Base-by-base conservation (phyloP, 352 stramenopile species). In the Blastocystis sp. region DNA sequence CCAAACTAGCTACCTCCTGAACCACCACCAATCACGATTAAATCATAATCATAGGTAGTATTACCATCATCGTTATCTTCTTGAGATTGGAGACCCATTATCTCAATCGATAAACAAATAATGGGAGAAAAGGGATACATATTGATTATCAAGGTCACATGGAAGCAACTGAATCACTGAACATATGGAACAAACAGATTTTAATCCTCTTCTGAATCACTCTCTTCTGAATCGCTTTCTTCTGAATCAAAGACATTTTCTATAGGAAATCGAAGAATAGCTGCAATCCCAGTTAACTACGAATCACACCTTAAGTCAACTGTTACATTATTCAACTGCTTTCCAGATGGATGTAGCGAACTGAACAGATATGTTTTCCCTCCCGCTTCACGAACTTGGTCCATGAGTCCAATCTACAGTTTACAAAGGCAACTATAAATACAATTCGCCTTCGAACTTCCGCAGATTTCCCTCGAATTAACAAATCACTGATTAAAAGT, bases 331-430 rank as follows among this genome's bases (percentile, higher is more conserved):
- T 80, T 80, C 5, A 80, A 51, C 43, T 80, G 67, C 27, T 80
- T 37, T 37, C 67, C 67, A 27, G 32, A 58, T 6, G 67, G 67
- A 63, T 80, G 67, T 35, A 80, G 39, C 7, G 67, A 80, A 37
- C 67, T 80, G 63, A 80, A 80, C 24, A 80, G 27, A 80, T 61
- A 80, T 11, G 67, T 43, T 21, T 80, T 80, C 21, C 67, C 67
- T 39, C 67, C 67, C 7, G 67, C 37, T 19, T 80, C 67, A 39
- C 56, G 51, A 43, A 80, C 67, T 16, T n/a, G 24, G 39, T 80
- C 67, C 7, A 71, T 71, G 29, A 71, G 27, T 11, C 27, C 37
- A 24, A 71, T 14, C 59, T 71, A 71, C 14, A n/a, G 21, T 71
- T 12, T 49, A 14, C 24, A 42, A 16, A 11, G 29, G 9, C 14